These are phyloP conservation scores for Xylaria palmicola DNA, from an alignment of 495 filamentous ascomycete species.

Conservation along the genomic window DNA sequence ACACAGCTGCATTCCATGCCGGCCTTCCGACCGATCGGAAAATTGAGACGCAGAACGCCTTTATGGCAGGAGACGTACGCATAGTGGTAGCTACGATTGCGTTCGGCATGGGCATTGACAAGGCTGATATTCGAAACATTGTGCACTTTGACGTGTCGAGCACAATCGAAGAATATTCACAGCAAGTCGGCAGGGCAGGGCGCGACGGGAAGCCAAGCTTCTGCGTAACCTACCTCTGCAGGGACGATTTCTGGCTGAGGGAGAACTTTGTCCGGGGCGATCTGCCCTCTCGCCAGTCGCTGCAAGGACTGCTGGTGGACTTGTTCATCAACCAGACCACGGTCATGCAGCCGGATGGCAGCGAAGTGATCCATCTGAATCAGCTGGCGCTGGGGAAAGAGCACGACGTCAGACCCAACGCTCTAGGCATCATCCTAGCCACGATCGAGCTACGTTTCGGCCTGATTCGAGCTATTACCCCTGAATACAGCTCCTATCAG, in stretches of 20 bases:
- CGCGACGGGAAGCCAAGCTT: conserved; percentile 51
- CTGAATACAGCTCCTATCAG: conserved; percentile 53
- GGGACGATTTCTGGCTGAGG: conserved; percentile 49
- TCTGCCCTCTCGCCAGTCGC: conserved; percentile 48
- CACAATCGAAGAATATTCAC: conserved; percentile 58
- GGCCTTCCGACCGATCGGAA: conserved; percentile 47
- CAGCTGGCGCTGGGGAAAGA: conserved; percentile 39
- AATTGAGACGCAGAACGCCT: conserved; percentile 48
- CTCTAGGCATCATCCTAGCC: conserved; percentile 48
- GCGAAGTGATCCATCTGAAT: conserved; percentile 44
- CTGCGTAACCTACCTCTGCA: conserved; percentile 56
- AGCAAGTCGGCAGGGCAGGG: conserved; percentile 60
- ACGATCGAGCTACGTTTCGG: conserved; percentile 55
- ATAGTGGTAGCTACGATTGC: conserved; percentile 61
- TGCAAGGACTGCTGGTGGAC: conserved; percentile 43
- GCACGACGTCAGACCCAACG: conserved; percentile 42
- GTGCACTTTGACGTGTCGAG: conserved; percentile 55
- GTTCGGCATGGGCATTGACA: conserved; percentile 63
- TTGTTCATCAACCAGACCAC: conserved; percentile 44
- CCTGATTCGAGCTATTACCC: conserved; percentile 53
- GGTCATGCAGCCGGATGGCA: conserved; percentile 27
- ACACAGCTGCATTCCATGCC: conserved; percentile 51
- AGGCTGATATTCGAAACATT: conserved; percentile 57
- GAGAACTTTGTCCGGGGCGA: conserved; percentile 58
- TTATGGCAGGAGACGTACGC: conserved; percentile 47